These are phyloP conservation scores for Eucalyptus coolabah DNA, from an alignment of 345 rosid species.

Conservation along the genomic window DNA sequence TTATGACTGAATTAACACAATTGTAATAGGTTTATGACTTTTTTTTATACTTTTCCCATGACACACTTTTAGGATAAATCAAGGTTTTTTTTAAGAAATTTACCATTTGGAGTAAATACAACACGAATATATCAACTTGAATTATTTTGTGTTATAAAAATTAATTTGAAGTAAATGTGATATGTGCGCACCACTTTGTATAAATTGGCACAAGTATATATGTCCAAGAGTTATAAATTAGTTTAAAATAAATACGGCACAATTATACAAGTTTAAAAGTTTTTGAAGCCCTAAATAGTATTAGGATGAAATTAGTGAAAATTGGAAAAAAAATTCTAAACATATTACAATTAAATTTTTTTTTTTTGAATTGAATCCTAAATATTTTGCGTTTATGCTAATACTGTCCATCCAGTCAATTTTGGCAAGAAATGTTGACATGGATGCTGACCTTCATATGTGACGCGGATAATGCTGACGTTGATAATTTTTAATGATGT, in stretches of 20 bases:
- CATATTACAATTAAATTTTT: too few species aligned
- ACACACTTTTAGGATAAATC: background rate
- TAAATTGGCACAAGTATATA: background rate
- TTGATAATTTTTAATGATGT: too few species aligned
- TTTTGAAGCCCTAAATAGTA: background rate
- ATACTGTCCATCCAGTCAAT: fast-evolving
- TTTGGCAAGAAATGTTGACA: too few species aligned
- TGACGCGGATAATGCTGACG: fast-evolving
- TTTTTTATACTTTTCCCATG: background rate
- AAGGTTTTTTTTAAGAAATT: too few species aligned
- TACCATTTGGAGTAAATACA: too few species aligned
- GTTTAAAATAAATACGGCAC: background rate
- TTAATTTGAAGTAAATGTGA: background rate
- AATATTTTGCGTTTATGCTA: too few species aligned
- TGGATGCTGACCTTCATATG: fast-evolving
- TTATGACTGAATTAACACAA: too few species aligned
- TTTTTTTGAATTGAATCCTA: too few species aligned
- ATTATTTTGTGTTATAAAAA: too few species aligned
- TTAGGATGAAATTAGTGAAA: background rate
- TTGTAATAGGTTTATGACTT: too few species aligned
- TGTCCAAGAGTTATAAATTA: background rate
- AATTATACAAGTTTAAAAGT: background rate
- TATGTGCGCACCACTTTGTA: background rate
- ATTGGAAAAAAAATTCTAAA: too few species aligned
- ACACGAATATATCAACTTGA: too few species aligned